phyloP scores from a whole-genome alignment of 352 stramenopile genomes.

The Phytophthora foliorum region DNA sequence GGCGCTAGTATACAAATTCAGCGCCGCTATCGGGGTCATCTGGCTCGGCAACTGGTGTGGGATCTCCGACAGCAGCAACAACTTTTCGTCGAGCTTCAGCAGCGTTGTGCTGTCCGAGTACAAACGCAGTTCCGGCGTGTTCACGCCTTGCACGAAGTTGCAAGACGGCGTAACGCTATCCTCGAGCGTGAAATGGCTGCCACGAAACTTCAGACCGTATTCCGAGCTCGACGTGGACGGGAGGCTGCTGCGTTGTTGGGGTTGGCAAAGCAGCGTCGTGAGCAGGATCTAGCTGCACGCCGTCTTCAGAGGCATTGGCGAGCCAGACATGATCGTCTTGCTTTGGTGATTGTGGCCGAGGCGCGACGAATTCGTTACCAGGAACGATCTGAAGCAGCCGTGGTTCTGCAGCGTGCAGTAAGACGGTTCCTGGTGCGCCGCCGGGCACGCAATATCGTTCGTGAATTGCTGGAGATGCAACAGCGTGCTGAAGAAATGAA shows the following conservation, averaged over 20 bases:
- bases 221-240: conserved; percentile 56
- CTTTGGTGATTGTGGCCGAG: conserved; percentile 48
- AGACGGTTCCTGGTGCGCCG: conserved; percentile 57
- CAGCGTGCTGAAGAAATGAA: conserved; percentile 69
- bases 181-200: conserved; percentile 55
- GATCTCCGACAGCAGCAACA: conserved; percentile 44
- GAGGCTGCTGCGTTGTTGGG: conserved; percentile 52
- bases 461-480: conserved; percentile 51
- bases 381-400: conserved; percentile 42
- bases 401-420: conserved; percentile 58
- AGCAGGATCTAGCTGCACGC: conserved; percentile 46
- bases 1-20: conserved; percentile 67
- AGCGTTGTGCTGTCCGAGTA: conserved; percentile 55
- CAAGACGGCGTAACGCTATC: conserved; percentile 36
- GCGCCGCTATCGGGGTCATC: conserved; percentile 59
- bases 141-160: conserved; percentile 42
- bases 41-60: conserved; percentile 53
- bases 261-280: conserved; percentile 49
- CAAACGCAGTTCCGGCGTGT: conserved; percentile 63
- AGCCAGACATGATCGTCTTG: conserved; percentile 53
- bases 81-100: conserved; percentile 40
- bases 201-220: conserved; percentile 68
- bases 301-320: conserved; percentile 69
- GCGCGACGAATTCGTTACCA: conserved; percentile 44
- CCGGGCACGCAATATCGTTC: conserved; percentile 55